phyloP scores from a whole-genome alignment of 2,329 filamentous ascomycete genomes.

The Colletotrichum cordylinicola region DNA sequence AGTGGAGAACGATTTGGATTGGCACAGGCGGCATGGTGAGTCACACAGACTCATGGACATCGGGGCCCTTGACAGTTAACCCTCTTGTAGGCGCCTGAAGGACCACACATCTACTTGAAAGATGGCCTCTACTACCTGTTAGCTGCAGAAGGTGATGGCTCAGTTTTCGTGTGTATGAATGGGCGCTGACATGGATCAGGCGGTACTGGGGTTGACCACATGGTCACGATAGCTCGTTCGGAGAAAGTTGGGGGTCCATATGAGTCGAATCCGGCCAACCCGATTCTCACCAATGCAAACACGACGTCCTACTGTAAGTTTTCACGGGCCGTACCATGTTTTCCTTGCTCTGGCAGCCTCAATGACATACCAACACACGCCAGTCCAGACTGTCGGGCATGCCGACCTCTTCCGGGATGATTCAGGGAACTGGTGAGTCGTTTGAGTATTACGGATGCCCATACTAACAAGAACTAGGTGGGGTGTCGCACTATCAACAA shows the following conservation, averaged over 20 bases:
- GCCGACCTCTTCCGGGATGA: slow-evolving; percentile 61
- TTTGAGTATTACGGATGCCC: not conserved
- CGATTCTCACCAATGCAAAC: slow-evolving; percentile 50
- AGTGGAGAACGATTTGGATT: slow-evolving; percentile 4
- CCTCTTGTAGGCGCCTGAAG: slow-evolving; percentile 39
- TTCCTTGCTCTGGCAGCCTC: not conserved
- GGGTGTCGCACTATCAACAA: slow-evolving; percentile 45
- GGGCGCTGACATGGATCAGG: not conserved
- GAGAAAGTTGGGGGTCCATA: slow-evolving; percentile 49
- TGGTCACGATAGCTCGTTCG: slow-evolving; percentile 53
- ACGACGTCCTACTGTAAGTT: slow-evolving; percentile 41
- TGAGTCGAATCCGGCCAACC: slow-evolving; percentile 46
- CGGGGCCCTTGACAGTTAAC: not conserved
- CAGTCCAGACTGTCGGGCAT: slow-evolving; percentile 59
- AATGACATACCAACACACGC: not conserved
- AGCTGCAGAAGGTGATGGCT: slow-evolving; percentile 48
- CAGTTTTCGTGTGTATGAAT: not conserved
- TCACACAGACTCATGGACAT: not conserved
- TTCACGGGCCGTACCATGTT: not conserved
- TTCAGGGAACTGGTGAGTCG: slow-evolving; percentile 34
- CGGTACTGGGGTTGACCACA: slow-evolving; percentile 56
- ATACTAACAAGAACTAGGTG: slow-evolving; percentile 25
- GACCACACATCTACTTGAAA: slow-evolving; percentile 58
- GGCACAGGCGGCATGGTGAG: slow-evolving; percentile 7
- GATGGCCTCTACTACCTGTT: slow-evolving; percentile 60